phyloP scores from a whole-genome alignment of 139 green algal species.

The Dunaliella primolecta region DNA sequence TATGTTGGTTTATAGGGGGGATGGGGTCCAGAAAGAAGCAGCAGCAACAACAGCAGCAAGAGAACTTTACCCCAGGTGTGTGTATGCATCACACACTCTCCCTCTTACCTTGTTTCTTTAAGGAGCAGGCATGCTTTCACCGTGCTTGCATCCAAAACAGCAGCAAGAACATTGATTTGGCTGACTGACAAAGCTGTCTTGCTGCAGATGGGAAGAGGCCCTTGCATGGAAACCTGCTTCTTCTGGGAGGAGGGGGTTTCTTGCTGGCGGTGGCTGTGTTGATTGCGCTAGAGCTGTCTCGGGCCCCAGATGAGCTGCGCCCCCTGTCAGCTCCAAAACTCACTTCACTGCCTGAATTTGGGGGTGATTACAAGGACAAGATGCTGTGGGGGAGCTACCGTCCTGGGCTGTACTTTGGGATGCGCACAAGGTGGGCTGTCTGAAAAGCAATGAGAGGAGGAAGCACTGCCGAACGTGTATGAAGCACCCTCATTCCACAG shows the following conservation, averaged over 20 bases:
- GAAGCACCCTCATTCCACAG: no score
- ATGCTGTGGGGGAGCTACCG: constrained; percentile 92
- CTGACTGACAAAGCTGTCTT: no score
- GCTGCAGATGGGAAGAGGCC: no score
- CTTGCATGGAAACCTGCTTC: no score
- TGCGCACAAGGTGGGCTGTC: constrained; percentile 63
- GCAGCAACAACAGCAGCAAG: no score
- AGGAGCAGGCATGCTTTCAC: background rate
- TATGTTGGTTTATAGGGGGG: no score
- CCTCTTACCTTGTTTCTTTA: background rate
- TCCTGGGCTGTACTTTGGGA: constrained; percentile 85
- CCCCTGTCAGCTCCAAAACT: constrained; percentile 31
- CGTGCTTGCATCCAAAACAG: background rate
- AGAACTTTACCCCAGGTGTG: no score
- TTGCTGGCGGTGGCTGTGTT: background rate
- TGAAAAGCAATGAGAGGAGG: background rate
- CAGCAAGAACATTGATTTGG: no score
- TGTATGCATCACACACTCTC: background rate
- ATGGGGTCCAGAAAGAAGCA: no score
- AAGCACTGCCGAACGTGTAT: no score
- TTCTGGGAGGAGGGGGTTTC: no score
- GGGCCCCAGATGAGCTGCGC: background rate
- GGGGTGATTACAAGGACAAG: constrained; percentile 33
- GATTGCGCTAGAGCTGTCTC: background rate
- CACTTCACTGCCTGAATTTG: constrained; percentile 41